Evolutionary conservation across 768 basidiomycete species (phyloP).

Genomic region (Steccherinum ochraceum): DNA sequence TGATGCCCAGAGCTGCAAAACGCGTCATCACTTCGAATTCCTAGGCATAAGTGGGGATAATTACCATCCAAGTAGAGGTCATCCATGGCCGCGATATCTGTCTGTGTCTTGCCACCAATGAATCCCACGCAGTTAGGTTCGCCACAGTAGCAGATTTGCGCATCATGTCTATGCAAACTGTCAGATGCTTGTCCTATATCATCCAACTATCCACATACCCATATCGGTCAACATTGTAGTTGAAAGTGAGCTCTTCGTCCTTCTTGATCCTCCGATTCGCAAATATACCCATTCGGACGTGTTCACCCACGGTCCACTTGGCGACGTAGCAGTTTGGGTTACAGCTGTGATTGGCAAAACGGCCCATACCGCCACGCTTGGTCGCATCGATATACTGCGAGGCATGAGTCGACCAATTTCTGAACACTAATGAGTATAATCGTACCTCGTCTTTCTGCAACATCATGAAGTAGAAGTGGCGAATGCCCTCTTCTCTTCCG

Average conservation of each 20-base stretch:
- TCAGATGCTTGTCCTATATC: background rate
- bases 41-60: too few species aligned
- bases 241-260: slow-evolving; percentile 93
- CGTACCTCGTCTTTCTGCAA: slow-evolving; percentile 93
- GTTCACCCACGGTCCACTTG: slow-evolving; percentile 89
- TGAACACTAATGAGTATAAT: background rate
- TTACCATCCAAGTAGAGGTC: slow-evolving; percentile 89
- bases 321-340: slow-evolving; percentile 97
- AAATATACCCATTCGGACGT: slow-evolving; percentile 97
- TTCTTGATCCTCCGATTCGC: slow-evolving; percentile 73
- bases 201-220: too few species aligned
- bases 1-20: slow-evolving; percentile 78
- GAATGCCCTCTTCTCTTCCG: slow-evolving; percentile 85
- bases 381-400: slow-evolving; percentile 94
- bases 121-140: slow-evolving; percentile 93
- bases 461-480: slow-evolving; percentile 99
- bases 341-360: slow-evolving; percentile 98
- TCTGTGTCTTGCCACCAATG: slow-evolving; percentile 98
- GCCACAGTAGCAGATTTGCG: slow-evolving; percentile 92
- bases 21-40: slow-evolving; percentile 2
- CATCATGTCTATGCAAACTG: slow-evolving; percentile 76
- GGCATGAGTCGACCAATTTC: background rate
- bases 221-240: slow-evolving; percentile 99
- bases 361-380: slow-evolving; percentile 91
- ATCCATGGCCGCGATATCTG: slow-evolving; percentile 91